phyloP scores from a whole-genome alignment of 2,329 filamentous ascomycete genomes.

The Xylaria sp. region DNA sequence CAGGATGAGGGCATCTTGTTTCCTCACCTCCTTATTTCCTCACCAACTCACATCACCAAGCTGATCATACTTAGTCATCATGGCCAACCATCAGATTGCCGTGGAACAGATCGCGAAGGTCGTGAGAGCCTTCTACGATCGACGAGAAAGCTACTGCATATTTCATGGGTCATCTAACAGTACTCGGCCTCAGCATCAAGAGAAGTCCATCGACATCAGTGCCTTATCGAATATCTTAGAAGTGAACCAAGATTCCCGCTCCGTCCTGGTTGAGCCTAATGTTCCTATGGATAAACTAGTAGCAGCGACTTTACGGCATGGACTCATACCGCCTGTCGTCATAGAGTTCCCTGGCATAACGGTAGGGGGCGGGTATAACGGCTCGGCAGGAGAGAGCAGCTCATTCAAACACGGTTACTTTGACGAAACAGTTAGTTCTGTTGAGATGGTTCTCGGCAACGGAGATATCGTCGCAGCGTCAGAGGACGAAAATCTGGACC shows the following conservation, averaged over 20 bases:
- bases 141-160: slow-evolving; percentile 67
- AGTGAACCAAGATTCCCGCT: slow-evolving; percentile 58
- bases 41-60: neutral
- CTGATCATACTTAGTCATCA: slow-evolving; percentile 16
- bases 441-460: slow-evolving; percentile 69
- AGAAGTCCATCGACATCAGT: slow-evolving; percentile 70
- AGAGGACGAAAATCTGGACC: slow-evolving; percentile 57
- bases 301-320: slow-evolving; percentile 58
- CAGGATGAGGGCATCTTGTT: neutral
- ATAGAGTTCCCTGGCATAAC: slow-evolving; percentile 76
- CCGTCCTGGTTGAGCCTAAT: slow-evolving; percentile 71
- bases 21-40: neutral
- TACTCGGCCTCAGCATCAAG: slow-evolving; percentile 62
- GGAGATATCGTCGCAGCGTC: slow-evolving; percentile 63
- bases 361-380: slow-evolving; percentile 69
- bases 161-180: slow-evolving; percentile 79
- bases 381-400: slow-evolving; percentile 70
- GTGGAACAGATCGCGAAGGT: slow-evolving; percentile 50
- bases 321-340: slow-evolving; percentile 67
- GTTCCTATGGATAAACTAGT: slow-evolving; percentile 70
- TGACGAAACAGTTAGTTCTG: slow-evolving; percentile 62
- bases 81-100: slow-evolving; percentile 51
- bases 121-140: slow-evolving; percentile 50
- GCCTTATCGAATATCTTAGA: slow-evolving; percentile 64
- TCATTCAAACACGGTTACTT: slow-evolving; percentile 71